Evolutionary conservation across 768 basidiomycete genomes (phyloP).

Genomic region (Myochromella boudieri): DNA sequence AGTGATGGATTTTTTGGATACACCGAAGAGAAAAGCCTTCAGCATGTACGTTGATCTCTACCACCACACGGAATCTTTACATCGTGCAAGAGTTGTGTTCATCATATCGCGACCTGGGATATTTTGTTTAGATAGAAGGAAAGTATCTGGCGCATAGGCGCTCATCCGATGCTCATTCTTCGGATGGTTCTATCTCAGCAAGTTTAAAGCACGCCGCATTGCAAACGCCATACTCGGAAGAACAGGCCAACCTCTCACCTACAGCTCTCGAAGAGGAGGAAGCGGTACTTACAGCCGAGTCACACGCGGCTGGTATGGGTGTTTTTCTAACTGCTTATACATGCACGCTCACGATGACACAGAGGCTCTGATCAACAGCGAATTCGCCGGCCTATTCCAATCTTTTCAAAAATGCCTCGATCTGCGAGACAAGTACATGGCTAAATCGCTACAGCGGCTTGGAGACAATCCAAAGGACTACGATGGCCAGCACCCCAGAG

Average conservation of each 20-base stretch:
- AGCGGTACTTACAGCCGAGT: constrained; percentile 25
- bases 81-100: neutral
- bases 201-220: constrained; percentile 40
- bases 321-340: constrained; percentile 1
- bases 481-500: constrained; percentile 73
- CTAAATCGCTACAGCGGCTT: constrained; percentile 81
- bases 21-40: constrained; percentile 72
- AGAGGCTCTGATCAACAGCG: constrained; percentile 38
- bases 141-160: constrained; percentile 69
- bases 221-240: constrained; percentile 28
- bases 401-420: constrained; percentile 84
- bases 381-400: constrained; percentile 59
- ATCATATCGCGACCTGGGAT: neutral
- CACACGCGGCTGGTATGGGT: constrained; percentile 28
- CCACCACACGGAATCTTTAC: neutral
- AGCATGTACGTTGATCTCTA: constrained; percentile 56
- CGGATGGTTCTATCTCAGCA: constrained; percentile 35
- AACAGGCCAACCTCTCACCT: constrained; percentile 14
- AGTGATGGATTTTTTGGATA: constrained; percentile 82
- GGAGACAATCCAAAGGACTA: constrained; percentile 95
- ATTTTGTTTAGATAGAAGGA: constrained; percentile 61
- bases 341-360: constrained; percentile 3
- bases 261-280: constrained; percentile 33
- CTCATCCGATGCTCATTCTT: constrained; percentile 52
- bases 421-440: constrained; percentile 94